These are phyloP conservation scores for Lactifluus subvellereus DNA, from an alignment of 768 basidiomycete genomes.

Conservation along the genomic window DNA sequence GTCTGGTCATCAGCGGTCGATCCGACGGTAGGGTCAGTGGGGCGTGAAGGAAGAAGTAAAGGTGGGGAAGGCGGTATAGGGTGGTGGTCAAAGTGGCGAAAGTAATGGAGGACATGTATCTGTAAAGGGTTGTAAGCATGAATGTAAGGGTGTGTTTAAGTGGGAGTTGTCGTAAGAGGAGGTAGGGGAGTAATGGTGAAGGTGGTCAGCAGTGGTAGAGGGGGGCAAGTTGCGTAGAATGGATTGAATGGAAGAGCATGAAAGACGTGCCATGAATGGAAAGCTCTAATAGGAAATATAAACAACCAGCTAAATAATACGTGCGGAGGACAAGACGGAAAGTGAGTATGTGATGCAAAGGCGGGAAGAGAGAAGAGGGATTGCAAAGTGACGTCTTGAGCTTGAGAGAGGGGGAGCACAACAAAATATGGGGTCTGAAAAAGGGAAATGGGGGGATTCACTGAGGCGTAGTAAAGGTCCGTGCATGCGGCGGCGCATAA, in stretches of 20 bases:
- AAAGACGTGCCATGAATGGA: not conserved
- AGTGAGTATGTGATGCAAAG: not conserved
- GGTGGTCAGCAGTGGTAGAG: too few species aligned
- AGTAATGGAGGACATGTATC: not conserved
- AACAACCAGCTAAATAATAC: conserved; percentile 15
- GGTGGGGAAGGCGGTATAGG: not conserved
- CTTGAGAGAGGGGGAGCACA: not conserved
- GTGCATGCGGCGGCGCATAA: conserved; percentile 21
- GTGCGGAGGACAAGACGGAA: not conserved
- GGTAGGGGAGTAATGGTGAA: not conserved
- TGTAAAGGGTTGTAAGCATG: not conserved
- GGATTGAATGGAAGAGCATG: not conserved
- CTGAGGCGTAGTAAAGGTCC: not conserved
- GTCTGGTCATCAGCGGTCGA: not conserved
- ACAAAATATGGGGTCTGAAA: not conserved
- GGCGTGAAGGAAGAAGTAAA: not conserved
- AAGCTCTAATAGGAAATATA: conserved; percentile 6
- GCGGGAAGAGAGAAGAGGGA: not conserved
- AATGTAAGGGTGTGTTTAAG: not conserved
- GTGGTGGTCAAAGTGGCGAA: not conserved
- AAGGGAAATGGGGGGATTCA: not conserved
- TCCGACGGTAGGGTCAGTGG: not conserved
- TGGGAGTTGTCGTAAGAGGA: not conserved
- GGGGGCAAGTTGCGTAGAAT: not conserved
- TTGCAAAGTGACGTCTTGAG: not conserved